phyloP scores from a whole-genome alignment of 108 stramenopile species.

The Pelagomonas calceolata region DNA sequence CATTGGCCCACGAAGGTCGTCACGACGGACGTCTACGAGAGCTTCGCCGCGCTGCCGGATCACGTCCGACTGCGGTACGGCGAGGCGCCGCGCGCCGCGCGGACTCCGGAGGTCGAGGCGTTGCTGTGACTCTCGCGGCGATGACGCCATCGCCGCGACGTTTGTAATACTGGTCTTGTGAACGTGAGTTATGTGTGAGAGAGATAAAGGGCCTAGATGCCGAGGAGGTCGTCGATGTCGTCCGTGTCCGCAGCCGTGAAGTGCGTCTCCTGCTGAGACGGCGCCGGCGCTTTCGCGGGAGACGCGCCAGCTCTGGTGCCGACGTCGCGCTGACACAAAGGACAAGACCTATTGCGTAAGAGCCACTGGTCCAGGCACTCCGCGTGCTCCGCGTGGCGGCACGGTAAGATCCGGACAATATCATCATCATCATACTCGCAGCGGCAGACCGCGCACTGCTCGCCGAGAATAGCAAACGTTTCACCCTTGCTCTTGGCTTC shows the following conservation, averaged over 20 bases:
- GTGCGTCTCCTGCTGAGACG: no score
- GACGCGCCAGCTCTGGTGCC: neutral
- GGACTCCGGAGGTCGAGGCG: no score
- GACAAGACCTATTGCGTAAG: constrained; percentile 2
- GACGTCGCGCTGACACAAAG: constrained; percentile 1
- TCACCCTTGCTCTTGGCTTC: no score
- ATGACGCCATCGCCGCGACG: no score
- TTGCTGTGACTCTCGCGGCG: no score
- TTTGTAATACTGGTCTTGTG: no score
- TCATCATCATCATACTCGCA: constrained; percentile 3
- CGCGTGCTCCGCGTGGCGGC: constrained; percentile 5
- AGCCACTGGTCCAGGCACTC: constrained; percentile 14
- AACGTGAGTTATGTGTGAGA: no score
- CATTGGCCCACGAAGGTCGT: neutral
- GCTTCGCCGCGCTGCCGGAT: neutral
- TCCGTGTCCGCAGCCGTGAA: no score
- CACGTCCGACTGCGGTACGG: neutral
- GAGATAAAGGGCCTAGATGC: no score
- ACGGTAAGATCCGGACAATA: constrained; percentile 2
- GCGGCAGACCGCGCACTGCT: constrained; percentile 8
- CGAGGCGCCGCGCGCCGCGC: no score
- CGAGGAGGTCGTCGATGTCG: no score
- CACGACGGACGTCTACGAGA: neutral
- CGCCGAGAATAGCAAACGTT: neutral
- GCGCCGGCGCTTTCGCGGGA: no score